Evolutionary conservation across 768 basidiomycete species (phyloP).

Genomic region (Candolleomyces aberdarensis): DNA sequence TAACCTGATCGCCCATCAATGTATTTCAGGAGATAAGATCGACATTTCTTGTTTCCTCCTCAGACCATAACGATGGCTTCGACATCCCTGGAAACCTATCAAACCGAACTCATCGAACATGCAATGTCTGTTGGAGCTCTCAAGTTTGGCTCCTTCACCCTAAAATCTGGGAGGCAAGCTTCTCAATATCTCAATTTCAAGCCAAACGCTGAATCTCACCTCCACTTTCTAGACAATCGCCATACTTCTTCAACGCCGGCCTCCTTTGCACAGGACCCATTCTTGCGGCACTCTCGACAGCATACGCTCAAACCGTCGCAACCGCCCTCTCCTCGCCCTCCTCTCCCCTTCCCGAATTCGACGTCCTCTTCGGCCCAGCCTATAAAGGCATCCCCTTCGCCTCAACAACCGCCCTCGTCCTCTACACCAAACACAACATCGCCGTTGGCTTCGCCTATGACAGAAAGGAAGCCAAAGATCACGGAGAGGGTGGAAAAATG

Average conservation of each 20-base stretch:
- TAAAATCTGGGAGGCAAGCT: constrained; percentile 91
- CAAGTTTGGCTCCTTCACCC: constrained; percentile 87
- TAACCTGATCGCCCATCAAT: no score
- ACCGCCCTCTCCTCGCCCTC: constrained; percentile 34
- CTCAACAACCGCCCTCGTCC: constrained; percentile 73
- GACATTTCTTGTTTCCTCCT: background rate
- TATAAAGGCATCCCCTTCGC: constrained; percentile 98
- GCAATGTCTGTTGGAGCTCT: constrained; percentile 70
- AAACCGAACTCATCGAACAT: constrained; percentile 64
- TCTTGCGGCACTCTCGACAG: constrained; percentile 69
- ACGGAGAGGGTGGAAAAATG: constrained; percentile 91
- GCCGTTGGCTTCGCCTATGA: constrained; percentile 85
- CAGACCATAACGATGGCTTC: constrained; percentile 20
- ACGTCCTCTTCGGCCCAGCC: constrained; percentile 93
- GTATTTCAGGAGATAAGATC: no score
- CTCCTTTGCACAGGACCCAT: constrained; percentile 82
- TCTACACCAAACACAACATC: constrained; percentile 62
- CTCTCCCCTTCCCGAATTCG: constrained; percentile 45
- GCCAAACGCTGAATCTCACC: background rate
- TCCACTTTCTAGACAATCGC: constrained; percentile 59
- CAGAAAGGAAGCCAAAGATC: constrained; percentile 93
- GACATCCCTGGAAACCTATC: constrained; percentile 42
- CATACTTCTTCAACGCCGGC: constrained; percentile 97
- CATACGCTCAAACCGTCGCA: constrained; percentile 81
- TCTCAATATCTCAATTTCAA: constrained; percentile 3